phyloP scores from a whole-genome alignment of 2,329 filamentous ascomycete species.

The Aspergillus sp. region DNA sequence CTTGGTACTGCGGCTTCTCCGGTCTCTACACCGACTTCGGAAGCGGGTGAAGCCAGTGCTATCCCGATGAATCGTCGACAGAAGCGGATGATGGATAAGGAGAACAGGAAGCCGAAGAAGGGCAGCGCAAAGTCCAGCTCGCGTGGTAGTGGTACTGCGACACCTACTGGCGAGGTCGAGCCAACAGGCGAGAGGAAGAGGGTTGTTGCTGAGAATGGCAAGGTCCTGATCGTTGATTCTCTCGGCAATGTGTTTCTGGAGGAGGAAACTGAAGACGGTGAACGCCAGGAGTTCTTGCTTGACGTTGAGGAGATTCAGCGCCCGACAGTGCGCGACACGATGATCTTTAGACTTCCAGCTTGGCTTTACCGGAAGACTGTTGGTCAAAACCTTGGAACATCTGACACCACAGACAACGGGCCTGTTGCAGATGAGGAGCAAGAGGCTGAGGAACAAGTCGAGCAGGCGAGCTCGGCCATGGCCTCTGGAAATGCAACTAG shows the following conservation, averaged over 20 bases:
- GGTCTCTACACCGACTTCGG: slow-evolving; percentile 43
- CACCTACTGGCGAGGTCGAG: slow-evolving; percentile 58
- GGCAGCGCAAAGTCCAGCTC: slow-evolving; percentile 35
- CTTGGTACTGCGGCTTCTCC: slow-evolving; percentile 54
- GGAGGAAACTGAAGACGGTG: slow-evolving; percentile 84
- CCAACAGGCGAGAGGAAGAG: slow-evolving; percentile 81
- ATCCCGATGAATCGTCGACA: slow-evolving; percentile 79
- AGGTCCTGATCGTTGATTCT: slow-evolving; percentile 89
- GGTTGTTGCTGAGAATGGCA: slow-evolving; percentile 92
- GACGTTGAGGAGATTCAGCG: slow-evolving; percentile 82
- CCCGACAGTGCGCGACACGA: slow-evolving; percentile 80
- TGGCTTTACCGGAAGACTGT: slow-evolving; percentile 66
- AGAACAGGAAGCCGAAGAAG: slow-evolving; percentile 68
- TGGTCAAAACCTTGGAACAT: slow-evolving; percentile 33
- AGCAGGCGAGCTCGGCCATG: slow-evolving; percentile 32
- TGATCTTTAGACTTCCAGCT: slow-evolving; percentile 76
- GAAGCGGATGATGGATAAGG: slow-evolving; percentile 85
- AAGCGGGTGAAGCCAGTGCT: slow-evolving; percentile 53
- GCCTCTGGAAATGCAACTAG: slow-evolving; percentile 29
- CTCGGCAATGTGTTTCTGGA: slow-evolving; percentile 94
- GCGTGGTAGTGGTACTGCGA: slow-evolving; percentile 53
- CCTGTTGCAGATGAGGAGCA: slow-evolving; percentile 25
- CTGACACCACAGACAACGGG: slow-evolving; percentile 12
- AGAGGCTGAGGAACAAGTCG: slow-evolving; percentile 25
- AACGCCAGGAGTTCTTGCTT: slow-evolving; percentile 79